Evolutionary conservation across 164 flowering plant species (phyloP).

Genomic region (Magnolia officinalis): DNA sequence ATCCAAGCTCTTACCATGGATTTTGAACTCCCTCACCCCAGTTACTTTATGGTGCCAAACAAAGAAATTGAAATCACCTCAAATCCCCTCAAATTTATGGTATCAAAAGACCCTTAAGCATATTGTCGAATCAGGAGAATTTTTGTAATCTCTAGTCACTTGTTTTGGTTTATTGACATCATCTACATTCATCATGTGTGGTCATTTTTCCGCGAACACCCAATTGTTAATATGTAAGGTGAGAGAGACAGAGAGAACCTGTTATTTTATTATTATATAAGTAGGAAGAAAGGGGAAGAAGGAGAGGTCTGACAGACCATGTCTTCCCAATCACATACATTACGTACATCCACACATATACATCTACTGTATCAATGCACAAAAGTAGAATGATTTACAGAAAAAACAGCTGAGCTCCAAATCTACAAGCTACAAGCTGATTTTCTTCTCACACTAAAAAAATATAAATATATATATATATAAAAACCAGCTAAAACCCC

Average conservation of each 20-base stretch:
- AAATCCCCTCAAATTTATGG: no score
- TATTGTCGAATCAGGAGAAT: no score
- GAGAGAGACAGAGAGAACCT: neutral
- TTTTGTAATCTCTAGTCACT: no score
- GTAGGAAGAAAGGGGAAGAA: neutral
- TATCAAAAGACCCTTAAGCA: no score
- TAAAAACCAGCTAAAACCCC: neutral
- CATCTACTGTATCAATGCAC: neutral
- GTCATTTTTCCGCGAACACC: no score
- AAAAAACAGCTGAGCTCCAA: slow-evolving; percentile 33
- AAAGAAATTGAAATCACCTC: no score
- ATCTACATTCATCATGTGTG: no score
- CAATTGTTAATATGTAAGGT: neutral
- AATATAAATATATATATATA: no score
- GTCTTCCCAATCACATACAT: neutral
- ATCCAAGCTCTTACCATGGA: no score
- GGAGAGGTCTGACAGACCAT: neutral
- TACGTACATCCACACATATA: neutral
- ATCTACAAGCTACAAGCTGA: slow-evolving; percentile 29
- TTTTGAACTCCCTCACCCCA: no score
- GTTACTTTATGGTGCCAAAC: no score
- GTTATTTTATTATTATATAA: neutral
- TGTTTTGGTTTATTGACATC: no score
- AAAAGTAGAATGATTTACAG: slow-evolving; percentile 1
- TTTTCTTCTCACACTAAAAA: neutral